Conservation (phyloP, 2,329 filamentous ascomycete species). For the Eutypella sp. region DNA sequence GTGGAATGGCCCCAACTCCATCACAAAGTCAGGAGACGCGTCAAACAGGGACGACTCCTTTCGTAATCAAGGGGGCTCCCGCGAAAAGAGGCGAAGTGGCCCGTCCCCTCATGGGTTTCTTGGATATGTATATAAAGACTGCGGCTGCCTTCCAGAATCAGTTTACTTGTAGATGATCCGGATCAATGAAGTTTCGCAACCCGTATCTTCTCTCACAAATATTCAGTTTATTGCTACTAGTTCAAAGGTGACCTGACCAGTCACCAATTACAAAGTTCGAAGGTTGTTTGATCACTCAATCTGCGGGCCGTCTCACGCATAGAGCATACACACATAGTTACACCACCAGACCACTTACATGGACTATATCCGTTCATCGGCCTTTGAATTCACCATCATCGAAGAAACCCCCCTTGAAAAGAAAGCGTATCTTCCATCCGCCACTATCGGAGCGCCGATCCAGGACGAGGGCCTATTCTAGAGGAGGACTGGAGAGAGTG, state of each 20-base stretch:
- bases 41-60: not conserved
- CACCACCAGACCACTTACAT: not conserved
- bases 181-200: not conserved
- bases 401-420: too few species aligned
- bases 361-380: not conserved
- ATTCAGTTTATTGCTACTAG: not conserved
- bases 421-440: too few species aligned
- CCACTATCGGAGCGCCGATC: too few species aligned
- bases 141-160: not conserved
- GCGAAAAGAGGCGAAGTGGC: too few species aligned
- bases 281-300: too few species aligned
- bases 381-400: not conserved
- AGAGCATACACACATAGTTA: too few species aligned
- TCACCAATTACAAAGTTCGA: not conserved
- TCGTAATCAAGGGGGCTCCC: not conserved
- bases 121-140: not conserved
- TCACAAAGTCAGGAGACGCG: constrained; percentile 1
- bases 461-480: too few species aligned
- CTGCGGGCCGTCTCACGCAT: too few species aligned
- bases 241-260: not conserved
- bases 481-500: too few species aligned
- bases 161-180: not conserved
- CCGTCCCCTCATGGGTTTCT: not conserved
- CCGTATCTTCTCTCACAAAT: not conserved
- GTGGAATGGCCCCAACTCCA: not conserved